Evolutionary conservation across 306 rosid species (phyloP).

Genomic region (Begonia peltatifolia): DNA sequence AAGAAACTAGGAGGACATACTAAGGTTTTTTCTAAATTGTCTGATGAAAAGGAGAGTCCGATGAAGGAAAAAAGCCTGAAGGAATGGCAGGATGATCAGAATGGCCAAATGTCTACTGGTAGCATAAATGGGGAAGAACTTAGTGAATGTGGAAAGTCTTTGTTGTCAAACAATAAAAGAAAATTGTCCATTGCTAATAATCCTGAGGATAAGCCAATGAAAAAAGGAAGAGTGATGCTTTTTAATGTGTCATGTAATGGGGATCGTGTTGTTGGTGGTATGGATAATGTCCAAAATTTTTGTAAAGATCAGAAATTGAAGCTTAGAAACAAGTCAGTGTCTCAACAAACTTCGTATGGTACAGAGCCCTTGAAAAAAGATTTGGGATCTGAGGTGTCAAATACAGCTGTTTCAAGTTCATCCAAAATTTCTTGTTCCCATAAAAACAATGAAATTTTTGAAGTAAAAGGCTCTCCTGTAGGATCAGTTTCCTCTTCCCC

Average conservation of each 20-base stretch:
- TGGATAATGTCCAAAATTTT: slow-evolving; percentile 16
- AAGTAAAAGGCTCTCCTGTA: slow-evolving; percentile 47
- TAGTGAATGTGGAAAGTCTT: slow-evolving; percentile 26
- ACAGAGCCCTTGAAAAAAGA: slow-evolving; percentile 26
- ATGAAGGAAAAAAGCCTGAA: slow-evolving; percentile 44
- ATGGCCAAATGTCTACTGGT: slow-evolving; percentile 17
- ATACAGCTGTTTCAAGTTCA: slow-evolving; percentile 60
- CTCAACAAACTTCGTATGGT: slow-evolving; percentile 22
- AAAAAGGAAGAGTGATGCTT: slow-evolving; percentile 20
- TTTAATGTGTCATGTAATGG: slow-evolving; percentile 17
- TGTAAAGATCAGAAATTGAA: slow-evolving; percentile 24
- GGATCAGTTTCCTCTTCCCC: slow-evolving; percentile 79
- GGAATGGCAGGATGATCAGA: slow-evolving; percentile 32
- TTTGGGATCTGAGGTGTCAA: slow-evolving; percentile 26
- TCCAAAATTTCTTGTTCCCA: slow-evolving; percentile 57
- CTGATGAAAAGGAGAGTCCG: slow-evolving; percentile 18
- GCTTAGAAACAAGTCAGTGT: slow-evolving; percentile 18
- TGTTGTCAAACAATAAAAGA: slow-evolving; percentile 16
- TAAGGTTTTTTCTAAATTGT: slow-evolving; percentile 15
- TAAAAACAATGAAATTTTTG: slow-evolving; percentile 33
- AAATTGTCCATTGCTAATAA: slow-evolving; percentile 16
- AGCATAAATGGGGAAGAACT: slow-evolving; percentile 19
- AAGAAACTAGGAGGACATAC: slow-evolving; percentile 28
- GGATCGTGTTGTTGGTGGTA: slow-evolving; percentile 13
- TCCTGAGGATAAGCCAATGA: slow-evolving; percentile 26